Conservation (phyloP, 352 stramenopile species). For the Phytophthora sp. region DNA sequence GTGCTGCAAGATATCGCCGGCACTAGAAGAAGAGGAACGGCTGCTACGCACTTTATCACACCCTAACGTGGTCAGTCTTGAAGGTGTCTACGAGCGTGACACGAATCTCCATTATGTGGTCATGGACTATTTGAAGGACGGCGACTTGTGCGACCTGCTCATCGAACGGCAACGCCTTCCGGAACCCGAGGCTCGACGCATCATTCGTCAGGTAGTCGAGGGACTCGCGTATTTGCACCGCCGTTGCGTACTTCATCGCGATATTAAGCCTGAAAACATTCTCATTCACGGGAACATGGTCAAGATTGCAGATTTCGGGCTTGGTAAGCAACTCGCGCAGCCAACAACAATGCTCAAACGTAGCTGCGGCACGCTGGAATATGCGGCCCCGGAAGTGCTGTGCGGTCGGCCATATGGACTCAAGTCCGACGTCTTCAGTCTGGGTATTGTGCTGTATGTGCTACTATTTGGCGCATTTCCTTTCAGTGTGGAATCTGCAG, state of each 20-base stretch:
- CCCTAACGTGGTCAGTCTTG: slow-evolving; percentile 69
- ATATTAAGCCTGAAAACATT: slow-evolving; percentile 88
- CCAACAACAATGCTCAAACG: slow-evolving; percentile 57
- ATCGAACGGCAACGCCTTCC: slow-evolving; percentile 68
- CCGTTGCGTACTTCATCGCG: slow-evolving; percentile 69
- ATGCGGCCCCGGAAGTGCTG: slow-evolving; percentile 77
- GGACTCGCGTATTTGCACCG: slow-evolving; percentile 71
- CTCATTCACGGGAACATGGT: slow-evolving; percentile 70
- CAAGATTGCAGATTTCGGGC: slow-evolving; percentile 82
- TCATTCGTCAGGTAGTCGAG: slow-evolving; percentile 68
- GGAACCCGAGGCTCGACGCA: slow-evolving; percentile 56
- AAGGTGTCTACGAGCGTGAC: slow-evolving; percentile 74
- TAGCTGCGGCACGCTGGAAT: slow-evolving; percentile 81
- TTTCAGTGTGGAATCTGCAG: slow-evolving; percentile 78
- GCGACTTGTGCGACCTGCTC: slow-evolving; percentile 77
- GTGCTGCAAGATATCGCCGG: slow-evolving; percentile 70
- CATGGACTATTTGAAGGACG: slow-evolving; percentile 83
- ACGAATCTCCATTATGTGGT: slow-evolving; percentile 80
- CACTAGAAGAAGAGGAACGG: slow-evolving; percentile 72
- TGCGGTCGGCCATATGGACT: slow-evolving; percentile 70
- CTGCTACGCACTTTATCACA: slow-evolving; percentile 69
- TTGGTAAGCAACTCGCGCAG: slow-evolving; percentile 69
- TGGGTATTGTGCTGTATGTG: slow-evolving; percentile 84
- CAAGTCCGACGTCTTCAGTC: slow-evolving; percentile 81
- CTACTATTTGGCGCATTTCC: slow-evolving; percentile 81